Evolutionary conservation across 345 rosid genomes (phyloP).

Genomic region (Eutrema yunnanense): DNA sequence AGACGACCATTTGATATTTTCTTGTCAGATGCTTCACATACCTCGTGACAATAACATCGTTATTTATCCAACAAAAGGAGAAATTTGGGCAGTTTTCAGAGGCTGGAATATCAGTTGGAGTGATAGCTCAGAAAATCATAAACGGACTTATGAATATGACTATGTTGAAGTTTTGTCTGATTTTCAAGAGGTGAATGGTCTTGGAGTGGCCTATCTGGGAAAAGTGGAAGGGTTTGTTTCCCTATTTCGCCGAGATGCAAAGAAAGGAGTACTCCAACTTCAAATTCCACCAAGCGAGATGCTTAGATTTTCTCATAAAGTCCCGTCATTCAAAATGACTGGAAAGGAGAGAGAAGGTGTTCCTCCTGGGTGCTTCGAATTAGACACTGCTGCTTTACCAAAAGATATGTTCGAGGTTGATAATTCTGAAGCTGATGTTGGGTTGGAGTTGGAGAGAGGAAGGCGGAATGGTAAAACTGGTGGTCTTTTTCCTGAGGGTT

Average conservation of each 20-base stretch:
- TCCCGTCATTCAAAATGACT: conserved; percentile 64
- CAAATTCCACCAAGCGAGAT: conserved; percentile 39
- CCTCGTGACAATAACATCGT: conserved; percentile 18
- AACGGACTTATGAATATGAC: conserved; percentile 49
- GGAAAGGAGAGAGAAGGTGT: conserved; percentile 72
- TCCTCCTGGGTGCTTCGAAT: conserved; percentile 69
- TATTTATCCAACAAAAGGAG: conserved; percentile 72
- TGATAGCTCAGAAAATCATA: conserved; percentile 40
- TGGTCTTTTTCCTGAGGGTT: conserved; percentile 9
- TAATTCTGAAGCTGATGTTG: neutral
- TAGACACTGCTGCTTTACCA: conserved; percentile 75
- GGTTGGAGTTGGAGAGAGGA: conserved; percentile 5
- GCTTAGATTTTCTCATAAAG: conserved; percentile 67
- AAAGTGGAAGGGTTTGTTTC: conserved; percentile 81
- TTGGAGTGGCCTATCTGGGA: conserved; percentile 58
- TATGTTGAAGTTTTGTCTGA: conserved; percentile 63
- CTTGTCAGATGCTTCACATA: conserved; percentile 38
- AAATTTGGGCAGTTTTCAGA: conserved; percentile 83
- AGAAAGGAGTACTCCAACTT: conserved; percentile 30
- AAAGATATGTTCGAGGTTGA: conserved; percentile 17
- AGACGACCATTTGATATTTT: conserved; percentile 53
- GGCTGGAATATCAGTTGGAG: conserved; percentile 63
- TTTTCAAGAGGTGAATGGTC: conserved; percentile 41
- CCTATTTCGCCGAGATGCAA: conserved; percentile 39
- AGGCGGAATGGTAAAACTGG: conserved; percentile 13